phyloP scores from a whole-genome alignment of 179 eudicot genomes.

The Camellia oleifera region DNA sequence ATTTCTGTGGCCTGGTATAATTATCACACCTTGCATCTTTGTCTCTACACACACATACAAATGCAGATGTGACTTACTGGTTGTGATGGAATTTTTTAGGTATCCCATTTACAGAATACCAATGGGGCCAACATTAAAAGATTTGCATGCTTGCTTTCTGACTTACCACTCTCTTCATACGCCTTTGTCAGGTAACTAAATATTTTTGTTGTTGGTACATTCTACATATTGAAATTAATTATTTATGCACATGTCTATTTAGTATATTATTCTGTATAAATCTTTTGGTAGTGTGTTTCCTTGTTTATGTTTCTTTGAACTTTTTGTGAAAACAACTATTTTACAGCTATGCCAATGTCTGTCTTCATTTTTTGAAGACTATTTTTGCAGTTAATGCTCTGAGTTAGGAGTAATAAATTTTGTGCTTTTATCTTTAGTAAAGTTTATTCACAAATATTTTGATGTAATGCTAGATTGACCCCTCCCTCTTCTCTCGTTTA shows the following conservation, averaged over 20 bases:
- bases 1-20: slow-evolving; percentile 89
- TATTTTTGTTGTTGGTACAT: not conserved
- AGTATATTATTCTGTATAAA: not conserved
- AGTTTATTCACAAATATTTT: not conserved
- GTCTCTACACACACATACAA: not conserved
- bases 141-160: slow-evolving; percentile 88
- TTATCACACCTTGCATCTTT: not conserved
- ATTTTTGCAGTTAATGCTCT: not conserved
- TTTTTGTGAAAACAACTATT: not conserved
- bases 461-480: not conserved
- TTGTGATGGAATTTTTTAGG: slow-evolving; percentile 23
- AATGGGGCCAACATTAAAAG: slow-evolving; percentile 70
- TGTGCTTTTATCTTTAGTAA: not conserved
- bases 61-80: slow-evolving; percentile 13
- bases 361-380: not conserved
- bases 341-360: not conserved
- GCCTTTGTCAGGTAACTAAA: slow-evolving; percentile 55
- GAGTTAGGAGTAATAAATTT: not conserved
- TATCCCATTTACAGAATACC: slow-evolving; percentile 93
- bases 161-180: slow-evolving; percentile 75
- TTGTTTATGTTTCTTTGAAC: not conserved
- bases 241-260: not conserved
- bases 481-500: not conserved
- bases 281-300: not conserved
- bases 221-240: not conserved